phyloP scores from a whole-genome alignment of 2,329 filamentous ascomycete genomes.

The Thelonectria olida region DNA sequence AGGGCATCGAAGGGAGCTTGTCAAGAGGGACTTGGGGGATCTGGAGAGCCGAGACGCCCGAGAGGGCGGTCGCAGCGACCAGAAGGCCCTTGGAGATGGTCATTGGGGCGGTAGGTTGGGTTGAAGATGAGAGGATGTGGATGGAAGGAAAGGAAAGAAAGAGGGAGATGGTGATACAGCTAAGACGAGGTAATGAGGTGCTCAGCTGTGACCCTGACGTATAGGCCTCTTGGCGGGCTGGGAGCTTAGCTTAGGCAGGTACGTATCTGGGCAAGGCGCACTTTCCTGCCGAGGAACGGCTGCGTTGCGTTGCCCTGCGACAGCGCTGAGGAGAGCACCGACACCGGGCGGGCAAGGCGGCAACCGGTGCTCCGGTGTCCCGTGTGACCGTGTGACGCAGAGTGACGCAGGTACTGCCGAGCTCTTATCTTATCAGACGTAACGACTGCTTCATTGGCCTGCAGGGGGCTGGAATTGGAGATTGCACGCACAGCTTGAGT shows the following conservation, averaged over 20 bases:
- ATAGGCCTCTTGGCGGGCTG: not conserved
- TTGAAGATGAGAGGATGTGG: not conserved
- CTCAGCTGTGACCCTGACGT: not conserved
- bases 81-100: constrained; percentile 35
- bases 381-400: not conserved
- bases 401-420: constrained; percentile 4
- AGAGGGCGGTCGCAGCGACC: constrained; percentile 40
- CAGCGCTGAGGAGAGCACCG: too few species aligned
- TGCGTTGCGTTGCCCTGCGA: too few species aligned
- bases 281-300: not conserved
- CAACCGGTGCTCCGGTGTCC: not conserved
- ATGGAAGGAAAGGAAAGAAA: not conserved
- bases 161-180: too few species aligned
- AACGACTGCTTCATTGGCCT: too few species aligned
- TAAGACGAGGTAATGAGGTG: not conserved
- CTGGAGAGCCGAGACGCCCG: constrained; percentile 39
- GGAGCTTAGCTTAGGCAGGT: not conserved
- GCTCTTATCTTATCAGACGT: constrained; percentile 20
- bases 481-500: constrained; percentile 9
- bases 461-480: not conserved
- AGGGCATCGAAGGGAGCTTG: constrained; percentile 22
- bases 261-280: not conserved
- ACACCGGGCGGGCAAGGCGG: too few species aligned
- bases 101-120: constrained; percentile 21
- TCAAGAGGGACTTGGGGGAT: constrained; percentile 31